These are phyloP conservation scores for Zalerion maritima DNA, from an alignment of 495 filamentous ascomycete genomes.

Conservation along the genomic window DNA sequence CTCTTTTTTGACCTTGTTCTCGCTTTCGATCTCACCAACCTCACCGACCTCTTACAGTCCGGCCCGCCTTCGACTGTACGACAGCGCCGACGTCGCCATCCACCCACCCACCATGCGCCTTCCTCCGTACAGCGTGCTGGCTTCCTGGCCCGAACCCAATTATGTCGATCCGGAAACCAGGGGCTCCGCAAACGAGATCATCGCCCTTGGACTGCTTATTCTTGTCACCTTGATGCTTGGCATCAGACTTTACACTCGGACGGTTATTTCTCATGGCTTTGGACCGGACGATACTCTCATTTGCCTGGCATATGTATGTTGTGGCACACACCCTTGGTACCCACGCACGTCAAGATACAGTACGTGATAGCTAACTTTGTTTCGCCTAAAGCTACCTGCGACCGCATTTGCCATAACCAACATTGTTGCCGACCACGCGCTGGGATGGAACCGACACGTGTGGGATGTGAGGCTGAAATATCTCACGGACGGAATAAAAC, in stretches of 20 bases:
- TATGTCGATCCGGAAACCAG: constrained; percentile 37
- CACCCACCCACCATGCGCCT: too few species aligned
- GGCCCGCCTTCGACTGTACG: too few species aligned
- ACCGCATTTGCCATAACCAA: constrained; percentile 32
- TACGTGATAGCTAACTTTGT: constrained; percentile 3
- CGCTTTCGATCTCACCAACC: too few species aligned
- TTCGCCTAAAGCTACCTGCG: constrained; percentile 13
- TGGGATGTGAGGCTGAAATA: constrained; percentile 32
- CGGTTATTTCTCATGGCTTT: constrained; percentile 24
- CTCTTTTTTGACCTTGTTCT: too few species aligned
- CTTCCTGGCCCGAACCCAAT: constrained; percentile 41
- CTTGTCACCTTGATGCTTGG: constrained; percentile 27
- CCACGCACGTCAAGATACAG: too few species aligned
- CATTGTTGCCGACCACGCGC: constrained; percentile 23
- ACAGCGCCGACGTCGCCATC: too few species aligned
- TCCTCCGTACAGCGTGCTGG: constrained; percentile 29
- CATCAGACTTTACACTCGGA: constrained; percentile 35
- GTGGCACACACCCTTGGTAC: not conserved
- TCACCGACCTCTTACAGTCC: too few species aligned
- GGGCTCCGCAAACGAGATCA: constrained; percentile 27
- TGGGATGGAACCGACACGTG: constrained; percentile 41
- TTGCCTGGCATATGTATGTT: constrained; percentile 18
- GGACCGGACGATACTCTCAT: constrained; percentile 38
- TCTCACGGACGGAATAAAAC: constrained; percentile 22
- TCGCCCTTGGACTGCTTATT: constrained; percentile 24